Conservation (phyloP, 2,329 filamentous ascomycete genomes). For the Akanthomyces uredinophilus region DNA sequence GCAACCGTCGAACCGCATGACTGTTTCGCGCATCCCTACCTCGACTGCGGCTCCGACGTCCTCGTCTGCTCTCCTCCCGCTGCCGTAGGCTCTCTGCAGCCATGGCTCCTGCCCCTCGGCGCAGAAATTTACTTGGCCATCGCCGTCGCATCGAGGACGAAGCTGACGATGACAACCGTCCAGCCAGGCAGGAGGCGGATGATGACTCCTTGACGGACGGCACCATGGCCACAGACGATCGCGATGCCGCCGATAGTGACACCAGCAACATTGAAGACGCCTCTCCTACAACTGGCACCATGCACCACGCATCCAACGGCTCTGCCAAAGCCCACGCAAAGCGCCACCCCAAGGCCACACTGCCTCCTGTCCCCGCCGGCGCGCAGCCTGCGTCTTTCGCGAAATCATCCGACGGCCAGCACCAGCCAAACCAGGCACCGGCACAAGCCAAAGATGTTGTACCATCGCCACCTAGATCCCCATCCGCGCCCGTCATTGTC, state of each 20-base stretch:
- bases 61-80: slow-evolving; percentile 19
- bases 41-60: slow-evolving; percentile 17
- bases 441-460: slow-evolving; percentile 18
- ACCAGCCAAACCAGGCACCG: not conserved
- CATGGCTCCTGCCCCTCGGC: slow-evolving; percentile 48
- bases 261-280: slow-evolving; percentile 57
- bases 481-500: slow-evolving; percentile 47
- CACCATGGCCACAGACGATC: slow-evolving; percentile 57
- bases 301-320: slow-evolving; percentile 39
- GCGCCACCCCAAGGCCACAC: slow-evolving; percentile 15
- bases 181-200: slow-evolving; percentile 52
- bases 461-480: slow-evolving; percentile 35
- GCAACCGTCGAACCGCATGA: slow-evolving; percentile 11
- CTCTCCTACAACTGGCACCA: slow-evolving; percentile 44
- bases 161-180: slow-evolving; percentile 60
- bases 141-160: slow-evolving; percentile 66
- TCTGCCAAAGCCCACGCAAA: slow-evolving; percentile 34
- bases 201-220: slow-evolving; percentile 63
- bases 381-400: not conserved
- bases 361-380: not conserved
- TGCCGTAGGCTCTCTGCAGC: slow-evolving; percentile 17
- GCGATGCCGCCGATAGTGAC: slow-evolving; percentile 57
- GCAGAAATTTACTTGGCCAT: slow-evolving; percentile 61
- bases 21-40: not conserved
- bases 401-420: not conserved